phyloP scores from a whole-genome alignment of 2,329 filamentous ascomycete species.

The Podosphaera xanthii region DNA sequence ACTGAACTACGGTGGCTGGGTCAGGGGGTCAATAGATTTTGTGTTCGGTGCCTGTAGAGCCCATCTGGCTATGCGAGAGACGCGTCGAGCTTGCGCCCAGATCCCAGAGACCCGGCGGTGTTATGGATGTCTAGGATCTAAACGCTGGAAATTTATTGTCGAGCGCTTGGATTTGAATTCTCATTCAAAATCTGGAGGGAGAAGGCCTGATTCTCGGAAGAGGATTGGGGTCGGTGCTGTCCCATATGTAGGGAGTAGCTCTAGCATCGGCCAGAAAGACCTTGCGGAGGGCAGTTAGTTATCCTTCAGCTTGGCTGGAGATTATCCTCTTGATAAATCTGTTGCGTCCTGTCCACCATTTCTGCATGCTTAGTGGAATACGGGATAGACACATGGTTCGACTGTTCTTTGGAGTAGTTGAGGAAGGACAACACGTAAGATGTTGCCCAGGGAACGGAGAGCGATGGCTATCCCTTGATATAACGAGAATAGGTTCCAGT shows the following conservation, averaged over 20 bases:
- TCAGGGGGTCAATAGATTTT: not conserved
- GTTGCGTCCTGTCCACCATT: too few relatives aligned
- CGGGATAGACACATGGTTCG: too few relatives aligned
- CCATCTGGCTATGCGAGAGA: not conserved
- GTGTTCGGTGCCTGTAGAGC: not conserved
- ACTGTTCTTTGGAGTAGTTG: too few relatives aligned
- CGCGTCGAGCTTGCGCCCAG: not conserved
- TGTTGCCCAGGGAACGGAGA: too few relatives aligned
- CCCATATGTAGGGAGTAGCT: not conserved
- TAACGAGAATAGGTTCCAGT: too few relatives aligned
- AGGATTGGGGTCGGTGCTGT: not conserved
- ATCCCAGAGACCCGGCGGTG: not conserved
- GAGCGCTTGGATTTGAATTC: not conserved
- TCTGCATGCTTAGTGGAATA: too few relatives aligned
- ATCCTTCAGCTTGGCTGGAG: too few relatives aligned
- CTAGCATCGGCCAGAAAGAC: too few relatives aligned
- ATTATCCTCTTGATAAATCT: too few relatives aligned
- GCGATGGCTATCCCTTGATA: too few relatives aligned
- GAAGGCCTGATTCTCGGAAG: not conserved
- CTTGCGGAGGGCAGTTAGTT: too few relatives aligned
- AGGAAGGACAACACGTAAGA: too few relatives aligned
- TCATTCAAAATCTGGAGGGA: not conserved
- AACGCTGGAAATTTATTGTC: not conserved
- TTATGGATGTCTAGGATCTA: not conserved
- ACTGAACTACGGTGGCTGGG: not conserved